Evolutionary conservation across 257 asterid genomes (phyloP).

Genomic region (Solanum appendiculatum): DNA sequence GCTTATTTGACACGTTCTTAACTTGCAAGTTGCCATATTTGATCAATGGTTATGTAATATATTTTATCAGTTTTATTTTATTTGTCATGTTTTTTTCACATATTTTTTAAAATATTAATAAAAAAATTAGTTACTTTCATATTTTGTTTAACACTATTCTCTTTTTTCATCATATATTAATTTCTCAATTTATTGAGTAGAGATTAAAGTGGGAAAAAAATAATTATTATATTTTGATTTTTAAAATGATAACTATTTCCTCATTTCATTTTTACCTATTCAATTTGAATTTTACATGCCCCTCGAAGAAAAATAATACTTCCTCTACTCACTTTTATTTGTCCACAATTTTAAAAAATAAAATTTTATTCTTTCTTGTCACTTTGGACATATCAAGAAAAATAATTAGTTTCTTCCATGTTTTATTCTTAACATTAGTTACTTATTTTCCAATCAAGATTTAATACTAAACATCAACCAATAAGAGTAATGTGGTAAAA

Average conservation of each 20-base stretch:
- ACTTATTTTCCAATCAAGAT: not conserved
- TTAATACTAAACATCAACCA: too few relatives aligned
- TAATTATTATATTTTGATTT: too few relatives aligned
- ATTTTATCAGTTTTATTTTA: not conserved
- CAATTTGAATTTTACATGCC: not conserved
- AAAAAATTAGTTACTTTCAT: not conserved
- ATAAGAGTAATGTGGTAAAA: not conserved
- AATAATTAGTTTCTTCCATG: too few relatives aligned
- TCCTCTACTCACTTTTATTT: too few relatives aligned
- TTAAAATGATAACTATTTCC: too few relatives aligned
- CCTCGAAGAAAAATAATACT: too few relatives aligned
- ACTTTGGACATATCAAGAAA: too few relatives aligned
- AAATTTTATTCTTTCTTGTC: too few relatives aligned
- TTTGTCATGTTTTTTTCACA: rapidly evolving
- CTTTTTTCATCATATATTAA: not conserved
- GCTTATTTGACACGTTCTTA: not conserved
- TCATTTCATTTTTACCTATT: too few relatives aligned
- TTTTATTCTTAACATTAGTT: too few relatives aligned
- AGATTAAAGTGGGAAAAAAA: not conserved
- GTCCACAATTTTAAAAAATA: rapidly evolving
- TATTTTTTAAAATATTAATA: too few relatives aligned
- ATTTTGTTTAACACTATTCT: not conserved
- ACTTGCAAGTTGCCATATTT: not conserved
- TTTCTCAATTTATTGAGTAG: too few relatives aligned
- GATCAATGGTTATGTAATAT: not conserved